Evolutionary conservation across 2,329 filamentous ascomycete species (phyloP), one percentile per base, ranked within the genome.

Genomic region (Juglanconis oblonga): DNA sequence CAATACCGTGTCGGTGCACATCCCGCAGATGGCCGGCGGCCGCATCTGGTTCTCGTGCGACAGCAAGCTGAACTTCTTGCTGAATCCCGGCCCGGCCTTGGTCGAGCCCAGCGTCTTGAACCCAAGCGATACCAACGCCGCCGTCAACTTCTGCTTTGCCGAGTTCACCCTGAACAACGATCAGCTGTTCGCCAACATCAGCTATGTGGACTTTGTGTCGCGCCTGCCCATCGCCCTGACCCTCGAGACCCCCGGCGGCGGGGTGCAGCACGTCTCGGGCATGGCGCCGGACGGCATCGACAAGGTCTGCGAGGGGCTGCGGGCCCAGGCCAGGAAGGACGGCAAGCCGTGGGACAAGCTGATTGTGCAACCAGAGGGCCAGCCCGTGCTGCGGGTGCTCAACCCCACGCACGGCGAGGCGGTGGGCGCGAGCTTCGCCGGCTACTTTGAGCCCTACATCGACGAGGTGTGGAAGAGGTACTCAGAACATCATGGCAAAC

Each of bases 41-140:
- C 77, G 87, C 56, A 81, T 89, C 67, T 90, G 85, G 82, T 84
- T 89, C 68, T 81, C 80, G 35, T 77, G 83, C 55, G 81, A 79
- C 60, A 68, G 70, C 9, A 78, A 76, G 36, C 76, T 89, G 36
- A 84, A 78, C 0, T 90, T 89, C 70, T 73, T 84, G 8, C 74
- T 89, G 35, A 90, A 90, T 67, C 86, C 85, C 0, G 85, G 85
- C 1, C 84, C 86, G 0, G 85, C 82, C 0, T 77, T 90, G 3
- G 86, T 89, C 49, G 87, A 89, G 70, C 87, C 87, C 1, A 87
- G 84, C 4, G 83, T 87, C n/a, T 81, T 84, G 10, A 89, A 89
- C 68, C 78, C 80, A 0, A 77, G 77, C 8, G 84, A 87, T 63
- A 74, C 78, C 7, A 87, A 87, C 64, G 77, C 77, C 50, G 71